phyloP scores from a whole-genome alignment of 2,329 filamentous ascomycete genomes.

The Pseudogymnoascus sp. region DNA sequence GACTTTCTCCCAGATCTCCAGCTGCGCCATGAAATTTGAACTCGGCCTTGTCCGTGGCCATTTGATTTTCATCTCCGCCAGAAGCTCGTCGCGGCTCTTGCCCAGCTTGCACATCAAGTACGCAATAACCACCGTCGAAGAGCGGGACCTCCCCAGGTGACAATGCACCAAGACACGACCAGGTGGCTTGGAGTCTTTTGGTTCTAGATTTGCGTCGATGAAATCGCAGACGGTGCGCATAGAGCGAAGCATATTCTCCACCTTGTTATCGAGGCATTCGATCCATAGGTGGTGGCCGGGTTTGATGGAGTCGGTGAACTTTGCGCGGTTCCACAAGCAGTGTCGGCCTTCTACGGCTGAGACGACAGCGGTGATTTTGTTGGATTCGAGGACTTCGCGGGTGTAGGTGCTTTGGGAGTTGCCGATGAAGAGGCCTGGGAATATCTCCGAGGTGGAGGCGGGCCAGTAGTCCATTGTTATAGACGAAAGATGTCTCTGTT shows the following conservation, averaged over 20 bases:
- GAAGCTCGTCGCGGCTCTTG: slow-evolving; percentile 13
- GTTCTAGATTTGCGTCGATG: slow-evolving; percentile 14
- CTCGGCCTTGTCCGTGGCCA: slow-evolving; percentile 23
- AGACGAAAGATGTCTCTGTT: neutral
- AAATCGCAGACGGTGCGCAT: slow-evolving; percentile 19
- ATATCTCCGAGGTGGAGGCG: slow-evolving; percentile 15
- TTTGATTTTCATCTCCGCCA: slow-evolving; percentile 19
- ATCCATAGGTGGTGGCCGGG: slow-evolving; percentile 12
- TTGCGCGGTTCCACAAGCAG: too few species aligned
- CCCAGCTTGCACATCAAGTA: slow-evolving; percentile 17
- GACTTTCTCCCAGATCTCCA: slow-evolving; percentile 27
- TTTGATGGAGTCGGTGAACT: slow-evolving; percentile 11
- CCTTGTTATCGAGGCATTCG: slow-evolving; percentile 11
- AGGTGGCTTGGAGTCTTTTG: neutral
- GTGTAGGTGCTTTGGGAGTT: slow-evolving; percentile 12
- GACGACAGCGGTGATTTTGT: slow-evolving; percentile 20
- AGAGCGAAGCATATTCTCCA: slow-evolving; percentile 12
- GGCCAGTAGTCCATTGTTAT: neutral
- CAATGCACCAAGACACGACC: slow-evolving; percentile 27
- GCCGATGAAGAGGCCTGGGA: slow-evolving; percentile 18
- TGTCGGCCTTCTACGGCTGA: slow-evolving; percentile 8
- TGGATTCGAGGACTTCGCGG: slow-evolving; percentile 11
- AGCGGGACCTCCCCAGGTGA: neutral
- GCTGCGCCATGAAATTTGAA: slow-evolving; percentile 28
- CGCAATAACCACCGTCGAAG: neutral